phyloP scores from a whole-genome alignment of 2,329 filamentous ascomycete genomes.

The Penicillium aurantiogriseum region DNA sequence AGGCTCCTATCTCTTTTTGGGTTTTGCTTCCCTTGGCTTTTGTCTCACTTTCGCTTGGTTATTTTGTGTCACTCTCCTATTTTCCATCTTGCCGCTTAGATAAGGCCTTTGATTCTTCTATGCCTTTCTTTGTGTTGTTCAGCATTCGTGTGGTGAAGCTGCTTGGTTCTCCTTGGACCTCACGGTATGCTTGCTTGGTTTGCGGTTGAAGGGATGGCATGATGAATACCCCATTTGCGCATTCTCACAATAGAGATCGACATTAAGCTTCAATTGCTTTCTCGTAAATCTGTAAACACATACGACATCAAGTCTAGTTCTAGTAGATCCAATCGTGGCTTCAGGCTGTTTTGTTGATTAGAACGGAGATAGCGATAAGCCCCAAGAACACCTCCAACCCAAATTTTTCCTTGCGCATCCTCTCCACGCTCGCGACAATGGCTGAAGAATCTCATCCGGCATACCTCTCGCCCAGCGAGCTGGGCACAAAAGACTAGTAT shows the following conservation, averaged over 20 bases:
- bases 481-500: constrained; percentile 91
- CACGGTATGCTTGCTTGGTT: constrained; percentile 3
- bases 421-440: constrained; percentile 17
- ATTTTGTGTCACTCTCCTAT: constrained; percentile 4
- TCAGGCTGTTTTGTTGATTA: not conserved
- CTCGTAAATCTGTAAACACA: not conserved
- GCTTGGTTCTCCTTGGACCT: constrained; percentile 1
- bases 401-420: constrained; percentile 16
- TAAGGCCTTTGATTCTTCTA: constrained; percentile 10
- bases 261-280: constrained; percentile 3
- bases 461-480: constrained; percentile 71
- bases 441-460: constrained; percentile 48
- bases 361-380: constrained; percentile 13
- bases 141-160: constrained; percentile 8
- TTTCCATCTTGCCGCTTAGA: constrained; percentile 10
- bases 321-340: not conserved
- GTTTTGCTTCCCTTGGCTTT: constrained; percentile 1
- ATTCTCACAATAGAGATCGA: constrained; percentile 23
- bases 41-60: constrained; percentile 15
- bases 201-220: constrained; percentile 15
- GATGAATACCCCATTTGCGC: constrained; percentile 24
- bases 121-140: constrained; percentile 10
- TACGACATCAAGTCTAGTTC: not conserved
- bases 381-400: constrained; percentile 6
- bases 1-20: constrained; percentile 4